Base-by-base conservation (phyloP, 2,329 filamentous ascomycete genomes). In the Exophiala sp. region DNA sequence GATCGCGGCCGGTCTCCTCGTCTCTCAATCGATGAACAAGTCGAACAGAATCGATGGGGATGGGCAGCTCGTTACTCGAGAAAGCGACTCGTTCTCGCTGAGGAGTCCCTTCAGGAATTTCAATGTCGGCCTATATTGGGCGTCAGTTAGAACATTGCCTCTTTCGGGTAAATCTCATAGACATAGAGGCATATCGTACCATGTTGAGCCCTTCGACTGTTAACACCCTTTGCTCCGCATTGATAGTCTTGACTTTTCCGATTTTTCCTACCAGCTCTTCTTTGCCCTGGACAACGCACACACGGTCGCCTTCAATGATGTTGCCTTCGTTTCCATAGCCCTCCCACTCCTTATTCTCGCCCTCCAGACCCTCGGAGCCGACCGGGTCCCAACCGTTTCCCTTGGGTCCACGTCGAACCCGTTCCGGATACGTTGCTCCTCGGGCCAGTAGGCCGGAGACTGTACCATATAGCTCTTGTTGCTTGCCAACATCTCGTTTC, bases 21-120 rank as follows among this genome's bases (percentile, higher is more conserved):
- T 93, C 80, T 43, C 74, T 73, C 46, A 94, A 73, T 18, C 87
- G 82, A 64, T 87, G 81, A 42, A 97, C 88, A 27, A 96, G 86
- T 50, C 88, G 86, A 57, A 97, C 75, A 54, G 86, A 75, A 27
- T 79, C 77, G 62, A 94, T 75, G 46, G 85, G 76, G 24, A 95
- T 66, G 24, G 81, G 73, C 45, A 79, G 65, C 60, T 77, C 73
- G 50, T 75, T 62, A 60, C 74, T 64, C 39, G 75, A 68, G 50
- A 76, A 70, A 8, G 69, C 67, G 14, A 73, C 56, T 45, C 62
- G 58, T 21, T 56, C 24, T 40, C 50, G 45, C 13, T 48, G 59
- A 60, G 46, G 63, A 43, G 64, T 64, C 30, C 55, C 70, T 34
- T 62, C 58, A 11, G 71, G 71, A 42, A 70, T 64, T 56, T 66